Conservation (phyloP, 2,329 filamentous ascomycete genomes). For the Teratosphaeria nubilosa region DNA sequence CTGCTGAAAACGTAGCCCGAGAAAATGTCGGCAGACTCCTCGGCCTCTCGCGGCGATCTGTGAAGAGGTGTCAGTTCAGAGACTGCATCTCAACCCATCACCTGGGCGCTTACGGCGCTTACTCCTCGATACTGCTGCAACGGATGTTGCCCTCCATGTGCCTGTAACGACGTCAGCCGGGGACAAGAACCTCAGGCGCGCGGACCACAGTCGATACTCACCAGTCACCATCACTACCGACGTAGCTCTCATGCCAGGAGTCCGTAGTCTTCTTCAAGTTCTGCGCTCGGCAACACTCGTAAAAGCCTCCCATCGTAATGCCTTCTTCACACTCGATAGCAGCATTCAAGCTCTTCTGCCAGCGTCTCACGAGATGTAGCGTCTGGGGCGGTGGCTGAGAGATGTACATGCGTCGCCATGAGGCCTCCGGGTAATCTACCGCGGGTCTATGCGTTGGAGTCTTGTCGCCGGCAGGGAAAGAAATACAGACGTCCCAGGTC, state of each 20-base stretch:
- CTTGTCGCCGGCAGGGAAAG: slow-evolving; percentile 9
- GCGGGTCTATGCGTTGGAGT: slow-evolving; percentile 3
- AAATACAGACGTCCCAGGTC: slow-evolving; percentile 25
- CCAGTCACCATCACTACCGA: slow-evolving; percentile 25
- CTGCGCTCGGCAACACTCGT: slow-evolving; percentile 1
- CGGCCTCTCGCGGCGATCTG: slow-evolving; percentile 2
- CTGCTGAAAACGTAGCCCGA: slow-evolving; percentile 10
- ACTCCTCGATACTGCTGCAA: slow-evolving; percentile 17
- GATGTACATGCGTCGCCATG: slow-evolving; percentile 12
- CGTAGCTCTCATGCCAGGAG: slow-evolving; percentile 22
- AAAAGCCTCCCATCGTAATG: slow-evolving; percentile 12
- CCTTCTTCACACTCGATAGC: slow-evolving; percentile 9
- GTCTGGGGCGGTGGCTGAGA: slow-evolving; percentile 13
- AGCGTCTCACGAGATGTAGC: slow-evolving; percentile 10
- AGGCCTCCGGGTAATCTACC: slow-evolving; percentile 1
- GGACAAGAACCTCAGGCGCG: no score
- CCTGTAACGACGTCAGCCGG: neutral
- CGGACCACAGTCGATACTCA: neutral
- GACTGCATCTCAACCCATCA: neutral
- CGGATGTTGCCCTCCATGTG: slow-evolving; percentile 27
- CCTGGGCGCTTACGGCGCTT: slow-evolving; percentile 8
- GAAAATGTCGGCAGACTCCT: slow-evolving; percentile 5
- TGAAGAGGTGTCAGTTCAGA: neutral
- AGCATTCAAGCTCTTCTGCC: slow-evolving; percentile 12
- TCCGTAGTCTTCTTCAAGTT: neutral